Evolutionary conservation across 352 stramenopile species (phyloP).

Genomic region (Phytophthora syringae): DNA sequence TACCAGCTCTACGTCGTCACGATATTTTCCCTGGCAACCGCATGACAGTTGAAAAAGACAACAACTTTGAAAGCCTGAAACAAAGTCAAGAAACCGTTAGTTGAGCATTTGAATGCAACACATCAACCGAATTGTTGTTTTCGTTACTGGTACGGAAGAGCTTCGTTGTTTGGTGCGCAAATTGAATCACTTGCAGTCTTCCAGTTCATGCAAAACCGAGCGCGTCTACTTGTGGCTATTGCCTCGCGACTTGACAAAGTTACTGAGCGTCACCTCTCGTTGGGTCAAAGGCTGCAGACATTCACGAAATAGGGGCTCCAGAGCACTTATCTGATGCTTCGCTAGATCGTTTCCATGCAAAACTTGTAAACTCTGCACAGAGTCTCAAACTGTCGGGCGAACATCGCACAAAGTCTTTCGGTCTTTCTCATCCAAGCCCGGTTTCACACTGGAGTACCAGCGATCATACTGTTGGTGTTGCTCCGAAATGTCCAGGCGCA

Average conservation of each 20-base stretch:
- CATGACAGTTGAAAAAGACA: too few species aligned
- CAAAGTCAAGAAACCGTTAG: too few species aligned
- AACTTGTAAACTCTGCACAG: constrained; percentile 59
- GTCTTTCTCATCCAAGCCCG: constrained; percentile 10
- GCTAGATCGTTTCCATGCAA: constrained; percentile 68
- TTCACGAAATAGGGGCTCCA: constrained; percentile 17
- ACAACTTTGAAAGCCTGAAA: too few species aligned
- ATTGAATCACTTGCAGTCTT: constrained; percentile 31
- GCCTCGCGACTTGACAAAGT: constrained; percentile 36
- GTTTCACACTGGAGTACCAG: constrained; percentile 65
- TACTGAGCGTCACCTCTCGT: constrained; percentile 30
- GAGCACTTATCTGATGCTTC: constrained; percentile 13
- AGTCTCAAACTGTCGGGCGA: constrained; percentile 56
- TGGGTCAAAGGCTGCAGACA: constrained; percentile 22
- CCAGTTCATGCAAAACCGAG: constrained; percentile 50
- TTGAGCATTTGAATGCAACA: too few species aligned
- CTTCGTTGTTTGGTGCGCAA: too few species aligned
- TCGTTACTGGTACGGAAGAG: too few species aligned
- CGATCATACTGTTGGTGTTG: constrained; percentile 65
- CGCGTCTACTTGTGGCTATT: constrained; percentile 42
- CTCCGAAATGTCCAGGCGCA: constrained; percentile 70
- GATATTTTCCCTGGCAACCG: too few species aligned
- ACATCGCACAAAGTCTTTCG: constrained; percentile 55
- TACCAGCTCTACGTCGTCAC: too few species aligned
- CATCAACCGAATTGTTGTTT: too few species aligned